phyloP scores from a whole-genome alignment of 2,329 filamentous ascomycete species.

The Neoscytalidium dimidiatum region DNA sequence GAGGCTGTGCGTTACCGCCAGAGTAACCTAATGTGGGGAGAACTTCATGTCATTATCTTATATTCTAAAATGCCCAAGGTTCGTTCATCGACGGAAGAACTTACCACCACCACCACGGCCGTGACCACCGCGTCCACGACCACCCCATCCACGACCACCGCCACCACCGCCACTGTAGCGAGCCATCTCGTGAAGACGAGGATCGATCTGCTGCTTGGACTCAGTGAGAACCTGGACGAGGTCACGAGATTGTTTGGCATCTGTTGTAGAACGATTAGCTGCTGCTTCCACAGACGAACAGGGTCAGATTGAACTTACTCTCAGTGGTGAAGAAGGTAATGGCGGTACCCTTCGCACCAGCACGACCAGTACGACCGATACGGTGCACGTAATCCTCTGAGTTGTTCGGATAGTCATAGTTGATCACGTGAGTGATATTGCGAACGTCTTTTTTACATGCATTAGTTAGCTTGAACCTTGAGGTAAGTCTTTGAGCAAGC shows the following conservation, averaged over 20 bases:
- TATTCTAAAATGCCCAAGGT: background rate
- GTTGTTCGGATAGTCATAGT: constrained; percentile 99
- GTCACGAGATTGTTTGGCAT: constrained; percentile 77
- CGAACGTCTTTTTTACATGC: constrained; percentile 87
- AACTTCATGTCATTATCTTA: constrained; percentile 15
- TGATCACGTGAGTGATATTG: constrained; percentile 99
- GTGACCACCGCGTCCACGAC: constrained; percentile 68
- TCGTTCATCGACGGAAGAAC: constrained; percentile 21
- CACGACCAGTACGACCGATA: constrained; percentile 69
- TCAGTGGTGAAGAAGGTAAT: constrained; percentile 99
- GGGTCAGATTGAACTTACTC: constrained; percentile 65
- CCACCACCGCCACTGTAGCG: constrained; percentile 86
- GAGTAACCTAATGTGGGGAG: constrained; percentile 3
- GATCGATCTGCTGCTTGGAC: constrained; percentile 97
- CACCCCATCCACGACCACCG: constrained; percentile 67
- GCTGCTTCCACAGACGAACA: constrained; percentile 21
- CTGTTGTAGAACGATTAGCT: constrained; percentile 30
- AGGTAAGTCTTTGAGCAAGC: constrained; percentile 46
- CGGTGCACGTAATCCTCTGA: constrained; percentile 71
- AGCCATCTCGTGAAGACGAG: constrained; percentile 92
- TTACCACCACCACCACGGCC: constrained; percentile 57
- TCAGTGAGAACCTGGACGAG: constrained; percentile 89
- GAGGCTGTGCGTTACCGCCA: constrained; percentile 40
- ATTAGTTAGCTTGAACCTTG: constrained; percentile 73
- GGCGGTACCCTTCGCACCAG: constrained; percentile 88